These are phyloP conservation scores for Wickerhamomyces pijperi DNA, from an alignment of 805 yeast species.

Conservation along the genomic window DNA sequence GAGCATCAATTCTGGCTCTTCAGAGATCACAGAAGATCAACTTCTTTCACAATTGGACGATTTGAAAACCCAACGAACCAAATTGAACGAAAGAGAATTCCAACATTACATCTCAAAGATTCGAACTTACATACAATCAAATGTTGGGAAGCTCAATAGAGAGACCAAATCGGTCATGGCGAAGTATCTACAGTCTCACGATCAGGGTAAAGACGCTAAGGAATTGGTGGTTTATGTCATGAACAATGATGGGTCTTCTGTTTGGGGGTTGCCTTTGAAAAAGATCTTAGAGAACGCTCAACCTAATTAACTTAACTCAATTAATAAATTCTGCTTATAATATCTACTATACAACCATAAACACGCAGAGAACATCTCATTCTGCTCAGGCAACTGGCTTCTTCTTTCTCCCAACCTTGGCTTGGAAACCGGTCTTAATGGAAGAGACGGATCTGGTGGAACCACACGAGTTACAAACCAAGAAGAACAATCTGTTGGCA, in stretches of 20 bases:
- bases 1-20: too few relatives aligned
- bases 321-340: too few relatives aligned
- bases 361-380: too few relatives aligned
- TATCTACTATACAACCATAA: background rate
- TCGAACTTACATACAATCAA: conserved; percentile 15
- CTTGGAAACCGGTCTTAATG: conserved; percentile 99
- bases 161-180: conserved; percentile 20
- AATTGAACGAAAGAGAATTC: conserved; percentile 30
- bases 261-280: conserved; percentile 61
- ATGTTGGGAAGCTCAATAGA: conserved; percentile 16
- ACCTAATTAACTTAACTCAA: too few relatives aligned
- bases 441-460: conserved; percentile 93
- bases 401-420: conserved; percentile 88
- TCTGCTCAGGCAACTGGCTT: conserved; percentile 25
- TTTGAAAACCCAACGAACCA: conserved; percentile 19
- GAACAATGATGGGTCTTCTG: conserved; percentile 40
- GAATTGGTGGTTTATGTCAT: conserved; percentile 42
- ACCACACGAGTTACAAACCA: conserved; percentile 97
- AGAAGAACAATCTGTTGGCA: conserved; percentile 90
- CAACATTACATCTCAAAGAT: conserved; percentile 33
- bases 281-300: conserved; percentile 33
- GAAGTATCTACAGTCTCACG: conserved; percentile 11
- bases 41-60: conserved; percentile 14
- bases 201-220: conserved; percentile 19
- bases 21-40: conserved; percentile 7